These are phyloP conservation scores for Xylaria hypoxylon DNA, from an alignment of 2,329 filamentous ascomycete species.

Conservation along the genomic window DNA sequence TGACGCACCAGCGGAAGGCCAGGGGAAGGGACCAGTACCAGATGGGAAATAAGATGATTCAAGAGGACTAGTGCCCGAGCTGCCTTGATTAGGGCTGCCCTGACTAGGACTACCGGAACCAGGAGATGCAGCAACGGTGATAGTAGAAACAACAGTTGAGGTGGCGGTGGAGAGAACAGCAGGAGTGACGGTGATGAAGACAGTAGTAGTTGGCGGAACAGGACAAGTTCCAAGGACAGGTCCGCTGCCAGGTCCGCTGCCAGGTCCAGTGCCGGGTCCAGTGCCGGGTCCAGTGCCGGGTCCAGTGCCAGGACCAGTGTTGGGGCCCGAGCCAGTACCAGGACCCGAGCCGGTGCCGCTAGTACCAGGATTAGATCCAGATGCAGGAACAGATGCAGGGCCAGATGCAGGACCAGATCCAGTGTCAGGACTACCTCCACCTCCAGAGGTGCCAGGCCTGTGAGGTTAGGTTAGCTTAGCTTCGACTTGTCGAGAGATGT, in stretches of 20 bases:
- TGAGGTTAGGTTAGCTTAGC: slow-evolving; percentile 9
- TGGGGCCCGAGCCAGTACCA: slow-evolving; percentile 1
- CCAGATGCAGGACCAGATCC: slow-evolving; percentile 19
- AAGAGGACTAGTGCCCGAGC: slow-evolving; percentile 35
- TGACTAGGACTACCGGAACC: slow-evolving; percentile 35
- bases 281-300: no score
- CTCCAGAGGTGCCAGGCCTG: slow-evolving; percentile 30
- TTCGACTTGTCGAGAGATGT: neutral
- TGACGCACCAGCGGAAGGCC: slow-evolving; percentile 42
- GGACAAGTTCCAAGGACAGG: slow-evolving; percentile 54
- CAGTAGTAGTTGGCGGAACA: slow-evolving; percentile 56
- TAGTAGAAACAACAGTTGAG: slow-evolving; percentile 51
- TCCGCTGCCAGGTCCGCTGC: slow-evolving; percentile 29
- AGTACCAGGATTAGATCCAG: neutral
- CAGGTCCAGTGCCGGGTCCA: slow-evolving; percentile 15
- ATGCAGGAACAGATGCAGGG: neutral
- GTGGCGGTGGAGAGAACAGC: slow-evolving; percentile 47
- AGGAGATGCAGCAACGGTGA: slow-evolving; percentile 44
- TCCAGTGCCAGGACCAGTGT: slow-evolving; percentile 19
- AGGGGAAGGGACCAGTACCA: slow-evolving; percentile 38
- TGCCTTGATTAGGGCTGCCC: slow-evolving; percentile 39
- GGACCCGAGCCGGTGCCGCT: no score
- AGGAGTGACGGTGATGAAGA: slow-evolving; percentile 61
- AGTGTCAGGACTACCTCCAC: slow-evolving; percentile 19
- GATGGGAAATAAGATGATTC: slow-evolving; percentile 37